Percentiles rank a stretch among this genome's conserved stretches.
Conservation (phyloP, 352 stramenopile genomes). For the Pythium dissotocum region DNA sequence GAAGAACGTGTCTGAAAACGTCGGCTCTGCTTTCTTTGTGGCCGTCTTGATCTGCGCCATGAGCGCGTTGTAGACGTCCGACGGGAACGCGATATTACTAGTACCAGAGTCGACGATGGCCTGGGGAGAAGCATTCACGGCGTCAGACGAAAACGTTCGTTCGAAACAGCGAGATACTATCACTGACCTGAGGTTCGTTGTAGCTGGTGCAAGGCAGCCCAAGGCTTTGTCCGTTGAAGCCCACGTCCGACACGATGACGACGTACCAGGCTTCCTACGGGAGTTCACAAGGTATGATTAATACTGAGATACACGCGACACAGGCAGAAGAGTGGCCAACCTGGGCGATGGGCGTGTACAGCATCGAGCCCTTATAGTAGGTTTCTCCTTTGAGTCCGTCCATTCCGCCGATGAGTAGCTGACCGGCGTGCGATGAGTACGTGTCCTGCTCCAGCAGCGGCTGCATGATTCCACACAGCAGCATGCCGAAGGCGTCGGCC, state of each 20-base stretch:
- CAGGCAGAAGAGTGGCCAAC: conserved; percentile 25
- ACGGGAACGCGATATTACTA: conserved; percentile 79
- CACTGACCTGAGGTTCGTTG: conserved; percentile 54
- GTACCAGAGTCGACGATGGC: conserved; percentile 83
- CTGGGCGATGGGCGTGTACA: conserved; percentile 76
- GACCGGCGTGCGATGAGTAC: conserved; percentile 58
- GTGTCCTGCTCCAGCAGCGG: conserved; percentile 46
- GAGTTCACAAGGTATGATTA: not conserved
- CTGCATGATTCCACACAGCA: conserved; percentile 81
- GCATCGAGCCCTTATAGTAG: conserved; percentile 67
- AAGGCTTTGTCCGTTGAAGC: conserved; percentile 59
- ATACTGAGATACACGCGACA: not conserved
- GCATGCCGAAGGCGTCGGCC: conserved; percentile 68
- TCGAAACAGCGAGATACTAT: not conserved
- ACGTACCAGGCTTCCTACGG: conserved; percentile 79
- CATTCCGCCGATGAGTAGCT: conserved; percentile 66
- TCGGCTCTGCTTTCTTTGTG: conserved; percentile 54
- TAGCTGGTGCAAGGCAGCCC: conserved; percentile 63
- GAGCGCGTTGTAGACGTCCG: conserved; percentile 73
- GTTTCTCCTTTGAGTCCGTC: conserved; percentile 51
- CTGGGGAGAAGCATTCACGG: conserved; percentile 21
- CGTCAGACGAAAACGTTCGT: not conserved
- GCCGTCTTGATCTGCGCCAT: conserved; percentile 65
- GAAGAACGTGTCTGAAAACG: conserved; percentile 75
- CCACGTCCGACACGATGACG: conserved; percentile 74